Conservation (phyloP, 768 basidiomycete genomes). For the Auriculariales sp. region DNA sequence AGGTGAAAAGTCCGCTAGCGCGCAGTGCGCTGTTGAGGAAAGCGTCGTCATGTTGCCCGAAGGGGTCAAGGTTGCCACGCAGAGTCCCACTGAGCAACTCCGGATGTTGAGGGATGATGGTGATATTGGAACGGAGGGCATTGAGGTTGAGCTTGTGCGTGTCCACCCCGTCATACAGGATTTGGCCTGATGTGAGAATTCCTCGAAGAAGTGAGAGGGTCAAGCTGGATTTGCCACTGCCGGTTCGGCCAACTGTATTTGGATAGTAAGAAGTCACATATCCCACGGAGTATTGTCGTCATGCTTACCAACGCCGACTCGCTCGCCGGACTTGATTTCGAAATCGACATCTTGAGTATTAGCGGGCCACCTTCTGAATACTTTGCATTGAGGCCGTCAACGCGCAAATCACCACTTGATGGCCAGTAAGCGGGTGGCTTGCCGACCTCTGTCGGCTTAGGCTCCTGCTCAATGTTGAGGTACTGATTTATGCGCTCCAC, state of each 20-base stretch:
- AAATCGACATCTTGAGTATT: conserved; percentile 32
- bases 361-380: conserved; percentile 32
- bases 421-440: conserved; percentile 52
- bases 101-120: conserved; percentile 41
- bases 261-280: background rate
- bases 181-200: conserved; percentile 24
- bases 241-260: conserved; percentile 13
- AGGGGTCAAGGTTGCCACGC: conserved; percentile 36
- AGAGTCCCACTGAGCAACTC: conserved; percentile 29
- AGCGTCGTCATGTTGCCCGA: conserved; percentile 31
- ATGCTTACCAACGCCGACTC: conserved; percentile 22
- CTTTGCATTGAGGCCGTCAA: conserved; percentile 38
- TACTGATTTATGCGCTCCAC: conserved; percentile 22
- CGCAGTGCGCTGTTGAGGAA: conserved; percentile 24
- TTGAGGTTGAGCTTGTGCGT: conserved; percentile 37
- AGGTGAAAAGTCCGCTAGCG: conserved; percentile 20
- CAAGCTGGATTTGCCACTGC: conserved; percentile 12
- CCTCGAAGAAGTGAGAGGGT: conserved; percentile 24
- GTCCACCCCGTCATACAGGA: conserved; percentile 38
- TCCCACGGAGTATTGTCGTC: conserved; percentile 6
- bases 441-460: conserved; percentile 11
- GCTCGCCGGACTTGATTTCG: conserved; percentile 21
- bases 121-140: conserved; percentile 35
- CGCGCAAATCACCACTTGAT: conserved; percentile 36
- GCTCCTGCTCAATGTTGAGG: conserved; percentile 23